Conservation (phyloP, 129 eudicot species). For the Chrysanthemum lavandulifolium region DNA sequence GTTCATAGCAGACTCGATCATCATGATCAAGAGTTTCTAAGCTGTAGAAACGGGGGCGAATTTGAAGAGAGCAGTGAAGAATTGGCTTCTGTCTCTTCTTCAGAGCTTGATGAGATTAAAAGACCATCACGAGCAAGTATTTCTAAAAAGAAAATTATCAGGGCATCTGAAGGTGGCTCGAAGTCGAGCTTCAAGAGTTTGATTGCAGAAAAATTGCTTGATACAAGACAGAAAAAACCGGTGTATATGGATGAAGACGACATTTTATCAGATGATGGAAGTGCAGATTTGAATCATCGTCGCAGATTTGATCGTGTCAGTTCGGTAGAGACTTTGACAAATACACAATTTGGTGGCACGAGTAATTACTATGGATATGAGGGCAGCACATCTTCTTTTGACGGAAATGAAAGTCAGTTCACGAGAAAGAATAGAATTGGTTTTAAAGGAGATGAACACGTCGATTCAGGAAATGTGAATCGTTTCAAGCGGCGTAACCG, state of each 20-base stretch:
- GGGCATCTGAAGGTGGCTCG: conserved; percentile 28
- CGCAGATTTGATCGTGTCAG: conserved; percentile 35
- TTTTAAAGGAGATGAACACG: conserved; percentile 25
- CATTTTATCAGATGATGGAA: conserved; percentile 28
- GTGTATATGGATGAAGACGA: conserved; percentile 30
- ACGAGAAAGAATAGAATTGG: conserved; percentile 29
- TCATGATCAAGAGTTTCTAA: conserved; percentile 13
- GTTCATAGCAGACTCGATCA: conserved; percentile 16
- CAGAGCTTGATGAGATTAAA: conserved; percentile 17
- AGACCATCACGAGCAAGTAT: conserved; percentile 23
- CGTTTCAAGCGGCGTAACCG: conserved; percentile 33
- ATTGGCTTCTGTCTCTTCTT: conserved; percentile 9
- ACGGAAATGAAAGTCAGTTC: conserved; percentile 53
- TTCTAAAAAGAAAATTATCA: conserved; percentile 23
- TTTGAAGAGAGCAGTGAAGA: conserved; percentile 30
- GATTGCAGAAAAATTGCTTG: conserved; percentile 36
- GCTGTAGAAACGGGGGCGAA: conserved; percentile 19
- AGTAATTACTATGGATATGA: conserved; percentile 50
- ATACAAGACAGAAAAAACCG: conserved; percentile 22
- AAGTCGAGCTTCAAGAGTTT: conserved; percentile 24
- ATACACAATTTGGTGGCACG: conserved; percentile 27
- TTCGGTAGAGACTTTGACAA: conserved; percentile 40
- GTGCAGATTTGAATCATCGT: conserved; percentile 24
- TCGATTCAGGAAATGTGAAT: conserved; percentile 26
- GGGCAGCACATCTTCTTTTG: conserved; percentile 66